Conservation (phyloP, 2,329 filamentous ascomycete genomes). For the Microsporum audouinii region DNA sequence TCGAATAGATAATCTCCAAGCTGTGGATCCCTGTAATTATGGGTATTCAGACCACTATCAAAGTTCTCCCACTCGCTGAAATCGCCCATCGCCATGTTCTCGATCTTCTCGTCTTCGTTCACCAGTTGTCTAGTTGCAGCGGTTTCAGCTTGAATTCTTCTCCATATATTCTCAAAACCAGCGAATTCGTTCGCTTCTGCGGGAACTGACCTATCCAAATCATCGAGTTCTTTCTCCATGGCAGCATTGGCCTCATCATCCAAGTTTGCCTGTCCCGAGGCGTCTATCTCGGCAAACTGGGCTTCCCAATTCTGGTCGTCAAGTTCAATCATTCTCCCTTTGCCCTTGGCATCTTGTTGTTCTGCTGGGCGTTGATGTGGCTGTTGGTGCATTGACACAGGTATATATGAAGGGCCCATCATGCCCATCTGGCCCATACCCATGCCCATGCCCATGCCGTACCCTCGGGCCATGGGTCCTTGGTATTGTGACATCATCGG, state of each 20-base stretch:
- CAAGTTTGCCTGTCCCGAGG: conserved; percentile 40
- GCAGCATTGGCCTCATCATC: conserved; percentile 57
- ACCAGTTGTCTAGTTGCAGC: conserved; percentile 46
- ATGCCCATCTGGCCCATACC: conserved; percentile 31
- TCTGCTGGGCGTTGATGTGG: conserved; percentile 25
- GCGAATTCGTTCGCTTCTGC: conserved; percentile 56
- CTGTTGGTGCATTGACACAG: conserved; percentile 39
- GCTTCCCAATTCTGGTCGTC: conserved; percentile 94
- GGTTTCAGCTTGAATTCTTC: conserved; percentile 37
- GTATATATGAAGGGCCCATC: conserved; percentile 42
- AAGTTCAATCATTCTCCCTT: conserved; percentile 71
- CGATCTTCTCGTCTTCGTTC: conserved; percentile 48
- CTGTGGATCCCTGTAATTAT: conserved; percentile 60
- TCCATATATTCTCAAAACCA: conserved; percentile 72
- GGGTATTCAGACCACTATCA: conserved; percentile 53
- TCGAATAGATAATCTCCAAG: conserved; percentile 91
- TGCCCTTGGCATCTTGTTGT: conserved; percentile 63
- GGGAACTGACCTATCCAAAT: conserved; percentile 70
- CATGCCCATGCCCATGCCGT: conserved; percentile 26
- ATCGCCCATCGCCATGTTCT: conserved; percentile 52
- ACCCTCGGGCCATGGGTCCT: conserved; percentile 29
- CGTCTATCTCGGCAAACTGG: conserved; percentile 81
- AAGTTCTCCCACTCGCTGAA: conserved; percentile 71
- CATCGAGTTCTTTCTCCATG: conserved; percentile 76
- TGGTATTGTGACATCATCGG: conserved; percentile 27